Percentiles rank a stretch among this genome's conserved stretches.
Conservation (phyloP, 192 early-diverging fungal genomes). For the Coemansia interrupta region DNA sequence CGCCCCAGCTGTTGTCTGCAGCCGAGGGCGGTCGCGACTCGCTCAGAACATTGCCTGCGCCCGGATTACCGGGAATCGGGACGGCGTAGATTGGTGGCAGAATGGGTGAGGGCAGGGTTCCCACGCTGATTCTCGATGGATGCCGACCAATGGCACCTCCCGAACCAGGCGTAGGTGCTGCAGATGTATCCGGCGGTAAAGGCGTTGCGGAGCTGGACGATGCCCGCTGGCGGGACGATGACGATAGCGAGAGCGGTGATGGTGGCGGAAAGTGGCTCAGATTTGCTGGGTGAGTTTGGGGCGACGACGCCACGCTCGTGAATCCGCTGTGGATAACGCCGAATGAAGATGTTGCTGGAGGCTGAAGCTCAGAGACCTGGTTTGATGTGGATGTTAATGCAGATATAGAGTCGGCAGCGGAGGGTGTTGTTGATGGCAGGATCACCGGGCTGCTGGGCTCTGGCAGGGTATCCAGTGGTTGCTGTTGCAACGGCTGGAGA, state of each 20-base stretch:
- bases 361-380: neutral
- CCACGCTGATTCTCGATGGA: conserved; percentile 24
- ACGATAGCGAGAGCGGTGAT: conserved; percentile 23
- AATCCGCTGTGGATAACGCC: conserved; percentile 26
- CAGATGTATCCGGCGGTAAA: conserved; percentile 12
- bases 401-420: conserved; percentile 1
- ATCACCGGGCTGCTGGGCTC: conserved; percentile 1
- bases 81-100: conserved; percentile 46
- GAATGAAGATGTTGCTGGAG: neutral
- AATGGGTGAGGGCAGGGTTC: conserved; percentile 36
- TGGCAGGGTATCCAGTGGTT: neutral
- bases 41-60: conserved; percentile 47
- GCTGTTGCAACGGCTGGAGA: conserved; percentile 20
- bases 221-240: conserved; percentile 25
- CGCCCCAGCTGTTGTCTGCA: conserved; percentile 39
- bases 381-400: conserved; percentile 4
- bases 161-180: conserved; percentile 24
- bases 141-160: conserved; percentile 23
- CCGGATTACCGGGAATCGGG: conserved; percentile 52
- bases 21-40: conserved; percentile 32
- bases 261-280: conserved; percentile 31
- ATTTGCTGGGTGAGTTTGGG: conserved; percentile 10
- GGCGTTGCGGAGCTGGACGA: conserved; percentile 19
- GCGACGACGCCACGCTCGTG: conserved; percentile 23
- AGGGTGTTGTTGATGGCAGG: neutral